Conservation (phyloP, 2,329 filamentous ascomycete species). For the Domatiomyces globalis region DNA sequence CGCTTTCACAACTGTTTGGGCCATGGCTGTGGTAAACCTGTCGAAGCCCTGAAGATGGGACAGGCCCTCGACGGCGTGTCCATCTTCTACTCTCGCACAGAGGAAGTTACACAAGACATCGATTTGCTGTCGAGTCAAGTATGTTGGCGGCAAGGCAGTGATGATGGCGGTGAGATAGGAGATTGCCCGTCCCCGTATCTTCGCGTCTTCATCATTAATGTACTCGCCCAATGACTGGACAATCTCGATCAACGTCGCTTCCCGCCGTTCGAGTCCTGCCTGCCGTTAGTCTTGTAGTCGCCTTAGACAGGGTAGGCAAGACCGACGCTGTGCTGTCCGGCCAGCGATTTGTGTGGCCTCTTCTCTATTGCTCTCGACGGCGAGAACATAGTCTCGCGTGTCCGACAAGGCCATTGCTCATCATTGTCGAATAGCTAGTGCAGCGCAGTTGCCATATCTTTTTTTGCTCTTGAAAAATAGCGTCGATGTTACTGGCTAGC, state of each 20-base stretch:
- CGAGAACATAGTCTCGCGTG: constrained; percentile 35
- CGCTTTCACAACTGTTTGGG: constrained; percentile 39
- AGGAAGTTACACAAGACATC: constrained; percentile 51
- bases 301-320: not conserved
- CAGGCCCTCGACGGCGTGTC: constrained; percentile 45
- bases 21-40: constrained; percentile 45
- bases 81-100: constrained; percentile 50
- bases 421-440: constrained; percentile 2
- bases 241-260: constrained; percentile 47
- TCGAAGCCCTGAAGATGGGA: constrained; percentile 45
- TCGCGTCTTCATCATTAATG: constrained; percentile 50
- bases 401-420: constrained; percentile 28
- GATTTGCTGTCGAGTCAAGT: constrained; percentile 46
- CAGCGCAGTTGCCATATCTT: not conserved
- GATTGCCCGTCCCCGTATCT: constrained; percentile 44
- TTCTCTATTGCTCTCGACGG: constrained; percentile 32
- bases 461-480: not conserved
- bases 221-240: constrained; percentile 53
- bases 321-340: constrained; percentile 30
- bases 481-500: not conserved
- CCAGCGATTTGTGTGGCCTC: constrained; percentile 33
- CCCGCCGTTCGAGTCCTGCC: constrained; percentile 43
- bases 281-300: constrained; percentile 7
- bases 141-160: constrained; percentile 37
- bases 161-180: constrained; percentile 32